phyloP scores from a whole-genome alignment of 2,329 filamentous ascomycete genomes.

The Lasiodiplodia theobromae region DNA sequence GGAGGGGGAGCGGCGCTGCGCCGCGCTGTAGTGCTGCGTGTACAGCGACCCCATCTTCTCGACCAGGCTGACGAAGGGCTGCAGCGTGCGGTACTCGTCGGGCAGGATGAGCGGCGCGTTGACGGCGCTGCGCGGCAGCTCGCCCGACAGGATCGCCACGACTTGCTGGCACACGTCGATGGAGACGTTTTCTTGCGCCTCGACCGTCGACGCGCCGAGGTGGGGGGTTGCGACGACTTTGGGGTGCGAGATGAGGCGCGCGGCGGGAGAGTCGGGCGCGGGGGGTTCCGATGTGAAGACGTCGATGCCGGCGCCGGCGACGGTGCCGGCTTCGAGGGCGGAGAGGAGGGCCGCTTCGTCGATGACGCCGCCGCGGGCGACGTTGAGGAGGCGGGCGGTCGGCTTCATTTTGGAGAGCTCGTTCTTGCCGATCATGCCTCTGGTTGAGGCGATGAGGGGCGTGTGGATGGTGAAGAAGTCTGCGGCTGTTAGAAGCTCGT shows the following conservation, averaged over 20 bases:
- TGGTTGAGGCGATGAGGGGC: slow-evolving; percentile 77
- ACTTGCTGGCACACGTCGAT: slow-evolving; percentile 85
- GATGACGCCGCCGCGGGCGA: slow-evolving; percentile 80
- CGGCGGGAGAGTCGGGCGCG: slow-evolving; percentile 64
- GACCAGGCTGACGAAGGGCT: slow-evolving; percentile 77
- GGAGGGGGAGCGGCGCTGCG: slow-evolving; percentile 30
- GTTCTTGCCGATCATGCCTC: slow-evolving; percentile 72
- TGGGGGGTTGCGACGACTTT: slow-evolving; percentile 81
- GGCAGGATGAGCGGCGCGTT: slow-evolving; percentile 83
- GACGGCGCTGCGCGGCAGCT: slow-evolving; percentile 77
- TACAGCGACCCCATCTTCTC: slow-evolving; percentile 83
- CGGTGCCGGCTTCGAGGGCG: slow-evolving; percentile 73
- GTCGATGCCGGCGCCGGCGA: slow-evolving; percentile 79
- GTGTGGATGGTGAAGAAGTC: slow-evolving; percentile 86
- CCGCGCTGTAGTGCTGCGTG: slow-evolving; percentile 72
- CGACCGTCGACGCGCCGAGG: slow-evolving; percentile 78
- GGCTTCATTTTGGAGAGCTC: slow-evolving; percentile 76
- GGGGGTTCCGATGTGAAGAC: slow-evolving; percentile 81
- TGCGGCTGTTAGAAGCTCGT: slow-evolving; percentile 68
- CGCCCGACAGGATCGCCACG: slow-evolving; percentile 73
- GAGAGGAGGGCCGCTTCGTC: slow-evolving; percentile 76
- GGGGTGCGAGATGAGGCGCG: slow-evolving; percentile 70
- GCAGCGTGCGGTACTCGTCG: slow-evolving; percentile 78
- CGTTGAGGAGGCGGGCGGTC: slow-evolving; percentile 77
- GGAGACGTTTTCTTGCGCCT: slow-evolving; percentile 85